Base-by-base conservation (phyloP, 108 stramenopile genomes). In the Pseudonitzschia delicatissima region DNA sequence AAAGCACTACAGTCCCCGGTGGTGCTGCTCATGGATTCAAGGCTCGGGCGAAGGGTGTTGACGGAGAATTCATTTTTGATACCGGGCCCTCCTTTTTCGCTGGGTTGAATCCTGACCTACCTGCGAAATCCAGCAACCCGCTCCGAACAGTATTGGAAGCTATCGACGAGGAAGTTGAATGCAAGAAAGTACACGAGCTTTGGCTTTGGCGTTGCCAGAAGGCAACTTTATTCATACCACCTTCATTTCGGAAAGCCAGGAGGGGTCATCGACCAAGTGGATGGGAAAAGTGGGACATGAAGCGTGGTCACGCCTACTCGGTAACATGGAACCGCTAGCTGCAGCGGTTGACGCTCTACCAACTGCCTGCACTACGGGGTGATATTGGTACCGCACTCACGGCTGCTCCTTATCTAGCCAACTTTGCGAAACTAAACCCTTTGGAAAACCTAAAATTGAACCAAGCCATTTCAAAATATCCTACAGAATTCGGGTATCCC, bases 71-170 rank as follows among this genome's bases (percentile, higher is more conserved):
- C 67, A 66, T 61, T 29, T 96, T 96, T 67, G 95, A 96, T 59
- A 90, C 91, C 17, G 96, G 93, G 0, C 96, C 93, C n/a, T 84
- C 82, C 34, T 88, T 95, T 60, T 96, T 91, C 57, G 75, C 79
- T n/a, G 90, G 90, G 12, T 64, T 89, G 51, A 86, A 89, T 73
- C 76, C 88, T 3, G 45, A 80, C n/a, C 20, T 61, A n/a, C 52
- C 69, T 35, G 71, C 85, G 35, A 89, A 85, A 69, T 13, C 72
- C 5, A 72, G 69, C 27, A 89, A 89, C 72, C 88, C 88, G 20
- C 64, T 89, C 21, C 64, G 88, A 44, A 78, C 83, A 17, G 65
- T 86, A 57, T 62, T 89, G 45, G 85, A 89, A 63, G 79, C 72
- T 6, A 73, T 89, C 28, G 85, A 65, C 0, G 88, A 89, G 71